Evolutionary conservation across 441 rosid species (phyloP).

Genomic region (Capsella rubella): DNA sequence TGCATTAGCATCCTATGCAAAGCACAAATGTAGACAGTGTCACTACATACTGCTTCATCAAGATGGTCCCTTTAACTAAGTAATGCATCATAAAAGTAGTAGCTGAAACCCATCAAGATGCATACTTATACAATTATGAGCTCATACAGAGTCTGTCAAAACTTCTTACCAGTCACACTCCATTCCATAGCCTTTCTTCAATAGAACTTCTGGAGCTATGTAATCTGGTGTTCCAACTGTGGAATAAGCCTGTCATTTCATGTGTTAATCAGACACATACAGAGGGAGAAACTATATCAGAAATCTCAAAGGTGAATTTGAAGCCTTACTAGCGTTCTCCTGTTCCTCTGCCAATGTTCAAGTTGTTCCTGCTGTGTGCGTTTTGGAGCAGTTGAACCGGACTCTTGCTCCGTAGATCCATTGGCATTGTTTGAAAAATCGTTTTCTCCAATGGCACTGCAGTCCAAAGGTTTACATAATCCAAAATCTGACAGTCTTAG

Average conservation of each 20-base stretch:
- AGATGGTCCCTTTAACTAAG: not conserved
- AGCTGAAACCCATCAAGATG: constrained; percentile 10
- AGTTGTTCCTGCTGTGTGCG: constrained; percentile 93
- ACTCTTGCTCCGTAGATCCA: constrained; percentile 60
- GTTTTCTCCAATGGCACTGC: constrained; percentile 83
- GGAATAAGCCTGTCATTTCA: constrained; percentile 85
- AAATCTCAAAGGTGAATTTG: constrained; percentile 13
- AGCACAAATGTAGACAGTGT: not conserved
- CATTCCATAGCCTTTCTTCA: constrained; percentile 98
- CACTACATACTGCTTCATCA: constrained; percentile 7
- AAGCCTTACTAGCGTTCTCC: constrained; percentile 82
- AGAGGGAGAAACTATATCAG: not conserved
- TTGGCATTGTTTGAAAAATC: constrained; percentile 66
- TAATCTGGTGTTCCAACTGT: constrained; percentile 99
- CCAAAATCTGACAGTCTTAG: constrained; percentile 96
- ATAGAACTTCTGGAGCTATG: constrained; percentile 93
- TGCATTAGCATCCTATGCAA: constrained; percentile 24
- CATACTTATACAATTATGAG: not conserved
- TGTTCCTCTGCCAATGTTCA: constrained; percentile 92
- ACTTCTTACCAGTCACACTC: constrained; percentile 92
- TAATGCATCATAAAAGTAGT: constrained; percentile 1
- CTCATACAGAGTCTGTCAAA: not conserved
- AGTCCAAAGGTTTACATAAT: constrained; percentile 93
- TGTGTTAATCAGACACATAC: constrained; percentile 8
- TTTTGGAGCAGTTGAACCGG: constrained; percentile 62